Evolutionary conservation across 1,139 yeast genomes (phyloP), one percentile per base, ranked within the genome.

Genomic region (Protomyces pachydermus): DNA sequence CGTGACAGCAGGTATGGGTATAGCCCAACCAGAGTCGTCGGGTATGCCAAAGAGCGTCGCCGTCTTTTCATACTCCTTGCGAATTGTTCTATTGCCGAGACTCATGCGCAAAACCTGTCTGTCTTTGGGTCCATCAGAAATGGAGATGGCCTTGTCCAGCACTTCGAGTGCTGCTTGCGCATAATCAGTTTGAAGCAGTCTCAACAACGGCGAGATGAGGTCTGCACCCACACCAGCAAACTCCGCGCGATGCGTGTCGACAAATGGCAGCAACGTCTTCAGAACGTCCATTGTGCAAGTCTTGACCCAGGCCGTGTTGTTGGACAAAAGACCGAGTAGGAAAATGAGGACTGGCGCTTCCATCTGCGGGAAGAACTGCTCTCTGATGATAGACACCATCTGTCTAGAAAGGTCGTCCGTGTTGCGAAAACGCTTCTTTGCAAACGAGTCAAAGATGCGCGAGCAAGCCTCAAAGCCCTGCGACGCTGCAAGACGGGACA

Each of bases 11-110:
- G 98, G 97, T 93, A 88, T 87, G 1, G 98, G 96, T 57, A 95
- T 85, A 0, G 97, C 86, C 99, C 99, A 95, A 0, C 99, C 99
- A 72, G 86, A 85, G n/a, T 89, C 96, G 67, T 91, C 97, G 0
- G 98, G 98, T 25, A 91, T 86, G 16, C 98, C 98, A 78, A 91
- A 95, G 64, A 93, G 78, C 0, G 97, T 90, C 0, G 95, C 93
- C 1, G 95, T 86, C 69, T 84, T 85, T 69, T 88, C 97, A 71
- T 87, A 88, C 70, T 89, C 95, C 68, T 87, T 88, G 70, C 87
- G 83, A 71, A 87, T 79, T 2, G 89, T 83, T 18, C 86, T 79
- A 70, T 88, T 90, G 12, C 98, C 97, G 71, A 93, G 81, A 71
- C 96, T 87, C 86, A 93, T 88, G 72, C 97, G 81, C 70, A 95